phyloP scores from a whole-genome alignment of 1,284 basidiomycete species.

The Ustilago nuda region DNA sequence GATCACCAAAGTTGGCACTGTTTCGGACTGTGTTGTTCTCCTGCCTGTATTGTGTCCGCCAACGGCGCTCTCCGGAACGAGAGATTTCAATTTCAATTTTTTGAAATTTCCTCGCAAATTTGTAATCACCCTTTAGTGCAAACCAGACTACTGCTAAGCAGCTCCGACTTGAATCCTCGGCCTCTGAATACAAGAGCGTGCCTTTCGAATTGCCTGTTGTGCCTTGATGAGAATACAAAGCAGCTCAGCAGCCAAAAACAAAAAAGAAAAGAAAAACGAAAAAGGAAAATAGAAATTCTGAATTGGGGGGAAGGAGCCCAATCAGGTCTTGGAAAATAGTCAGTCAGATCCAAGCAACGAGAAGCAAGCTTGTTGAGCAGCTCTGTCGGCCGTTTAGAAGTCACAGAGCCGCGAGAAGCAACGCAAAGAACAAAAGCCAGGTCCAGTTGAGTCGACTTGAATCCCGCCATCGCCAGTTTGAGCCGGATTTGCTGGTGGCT shows the following conservation, averaged over 20 bases:
- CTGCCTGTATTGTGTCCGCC: background rate
- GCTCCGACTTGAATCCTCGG: background rate
- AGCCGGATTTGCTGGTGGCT: background rate
- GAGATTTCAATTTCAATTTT: background rate
- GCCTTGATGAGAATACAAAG: conserved; percentile 6
- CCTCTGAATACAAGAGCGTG: background rate
- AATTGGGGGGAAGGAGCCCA: conserved; percentile 16
- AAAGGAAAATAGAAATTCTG: background rate
- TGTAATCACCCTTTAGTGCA: background rate
- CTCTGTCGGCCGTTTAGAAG: conserved; percentile 11
- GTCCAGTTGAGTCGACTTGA: background rate
- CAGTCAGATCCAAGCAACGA: conserved; percentile 9
- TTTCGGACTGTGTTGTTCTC: background rate
- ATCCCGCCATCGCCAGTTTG: conserved; percentile 1
- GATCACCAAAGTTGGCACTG: conserved; percentile 32
- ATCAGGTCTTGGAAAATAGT: conserved; percentile 37
- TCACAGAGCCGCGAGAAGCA: conserved; percentile 16
- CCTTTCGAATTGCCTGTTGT: too few species aligned
- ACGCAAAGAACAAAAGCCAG: conserved; percentile 27
- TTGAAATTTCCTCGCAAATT: background rate
- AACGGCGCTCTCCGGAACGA: conserved; percentile 40
- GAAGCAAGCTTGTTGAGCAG: background rate
- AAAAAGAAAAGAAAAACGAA: too few species aligned
- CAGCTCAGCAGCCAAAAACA: background rate
- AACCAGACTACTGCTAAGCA: background rate